Base-by-base conservation (phyloP, 345 rosid genomes). In the Bruguiera parviflora region DNA sequence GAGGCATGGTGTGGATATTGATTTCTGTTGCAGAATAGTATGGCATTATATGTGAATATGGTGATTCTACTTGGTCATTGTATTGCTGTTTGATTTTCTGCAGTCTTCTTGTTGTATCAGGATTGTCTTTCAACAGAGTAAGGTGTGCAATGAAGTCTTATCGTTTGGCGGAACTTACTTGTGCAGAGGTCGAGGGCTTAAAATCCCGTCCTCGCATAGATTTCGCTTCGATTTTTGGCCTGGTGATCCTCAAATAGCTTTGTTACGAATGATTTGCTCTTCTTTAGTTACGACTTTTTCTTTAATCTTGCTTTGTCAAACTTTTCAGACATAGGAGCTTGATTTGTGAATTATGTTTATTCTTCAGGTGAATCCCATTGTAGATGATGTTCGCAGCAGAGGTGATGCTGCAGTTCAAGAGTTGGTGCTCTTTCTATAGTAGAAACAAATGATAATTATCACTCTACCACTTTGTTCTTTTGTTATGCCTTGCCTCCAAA, bases 331-430 rank as follows among this genome's bases (percentile, higher is more conserved):
- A 0, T 2, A 0, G 9, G 27, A 55, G 18, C 53, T 65, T 55
- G 68, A 19, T 29, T 2, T 27, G 5, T 37, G 69, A 61, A n/a
- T 25, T 43, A 2, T 8, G 35, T 24, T 6, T 60, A 18, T 9
- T 31, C 25, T 58, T 72, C 63, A 86, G 97, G 88, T 91, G 25
- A 83, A 77, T 24, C 98, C 97, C 0, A 94, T 94, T 52, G 82
- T 94, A 57, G 95, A 91, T 64, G 96, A 84, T 24, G 89, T 91
- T 57, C 92, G 84, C 33, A 78, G 57, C 73, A 73, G 84, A 78
- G 97, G 98, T 21, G 98, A 93, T 79, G 72, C 82, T 71, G 95
- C 98, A 13, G 97, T 90, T 67, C 89, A 81, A 84, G 92, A 82
- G 97, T 91, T 20, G 35, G 84, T 78, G 69, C 71, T 76, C 53